Evolutionary conservation across 306 rosid genomes (phyloP), one percentile per base, ranked within the genome.

Genomic region (Dicorynia guianensis): DNA sequence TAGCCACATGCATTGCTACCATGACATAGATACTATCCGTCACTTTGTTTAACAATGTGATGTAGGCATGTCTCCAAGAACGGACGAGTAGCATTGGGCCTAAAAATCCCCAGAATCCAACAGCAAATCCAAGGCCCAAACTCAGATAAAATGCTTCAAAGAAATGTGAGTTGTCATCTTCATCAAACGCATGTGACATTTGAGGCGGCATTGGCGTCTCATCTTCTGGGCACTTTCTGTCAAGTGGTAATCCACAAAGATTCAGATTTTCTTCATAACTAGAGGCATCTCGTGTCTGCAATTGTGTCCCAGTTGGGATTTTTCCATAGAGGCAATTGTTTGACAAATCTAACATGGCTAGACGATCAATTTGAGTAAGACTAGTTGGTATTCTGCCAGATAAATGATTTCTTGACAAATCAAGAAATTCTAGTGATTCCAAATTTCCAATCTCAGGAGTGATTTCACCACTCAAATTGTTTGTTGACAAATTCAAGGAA

Each of bases 361-460:
- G 70, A 12, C 57, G 2, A 40, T 67, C 79, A 39, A 80, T 72
- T 2, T 73, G 33, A 0, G 75, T 11, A 58, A 80, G 34, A 40
- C 46, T n/a, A 1, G 7, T 1, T n/a, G 80, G 80, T 17, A 74
- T 80, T 30, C 0, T 40, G 0, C 57, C 81, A n/a, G 3, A 39
- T 0, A 77, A 69, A n/a, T 60, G 11, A 13, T 78, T 80, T 67
- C 53, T 74, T 50, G 84, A 80, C 1, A 80, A 40, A 47, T 80
- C 80, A 1, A 80, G 66, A 2, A 34, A 39, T 0, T 80, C 84
- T 0, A 80, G 38, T 9, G 25, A 48, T 11, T 1, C 5, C 67
- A 80, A 33, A 38, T 60, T 40, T 33, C 80, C 80, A 17, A 73
- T 65, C 8, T 39, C 7, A 0, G 19, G 11, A 73, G 57, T 60